Evolutionary conservation across 2,329 filamentous ascomycete species (phyloP).

Genomic region (Biscogniauxia sp.): DNA sequence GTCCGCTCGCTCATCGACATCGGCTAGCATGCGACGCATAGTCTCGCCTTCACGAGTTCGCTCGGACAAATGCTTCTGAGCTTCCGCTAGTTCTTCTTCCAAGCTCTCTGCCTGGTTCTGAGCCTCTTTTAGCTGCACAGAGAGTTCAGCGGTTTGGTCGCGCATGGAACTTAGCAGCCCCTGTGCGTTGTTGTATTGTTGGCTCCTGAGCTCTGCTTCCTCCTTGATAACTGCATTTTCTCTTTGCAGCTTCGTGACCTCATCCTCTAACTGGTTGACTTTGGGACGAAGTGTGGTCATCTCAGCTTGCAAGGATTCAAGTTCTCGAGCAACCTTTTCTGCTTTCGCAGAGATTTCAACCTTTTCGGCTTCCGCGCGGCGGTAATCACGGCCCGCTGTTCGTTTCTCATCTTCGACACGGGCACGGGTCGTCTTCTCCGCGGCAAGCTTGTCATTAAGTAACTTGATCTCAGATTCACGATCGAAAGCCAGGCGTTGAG

Average conservation of each 20-base stretch:
- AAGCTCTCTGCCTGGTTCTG: conserved; percentile 78
- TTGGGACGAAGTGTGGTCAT: conserved; percentile 62
- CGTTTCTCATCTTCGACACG: conserved; percentile 78
- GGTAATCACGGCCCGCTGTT: conserved; percentile 71
- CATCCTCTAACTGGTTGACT: conserved; percentile 68
- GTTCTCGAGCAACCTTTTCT: conserved; percentile 69
- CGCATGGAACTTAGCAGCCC: conserved; percentile 88
- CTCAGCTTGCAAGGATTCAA: conserved; percentile 71
- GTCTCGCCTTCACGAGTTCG: conserved; percentile 90
- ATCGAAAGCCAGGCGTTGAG: conserved; percentile 68
- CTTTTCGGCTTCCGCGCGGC: conserved; percentile 74
- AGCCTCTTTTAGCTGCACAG: conserved; percentile 87
- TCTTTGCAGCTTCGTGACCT: conserved; percentile 64
- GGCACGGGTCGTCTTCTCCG: conserved; percentile 68
- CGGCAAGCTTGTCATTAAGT: conserved; percentile 73
- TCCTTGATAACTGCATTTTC: conserved; percentile 70
- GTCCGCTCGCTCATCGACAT: conserved; percentile 82
- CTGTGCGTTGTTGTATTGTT: conserved; percentile 83
- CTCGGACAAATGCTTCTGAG: conserved; percentile 81
- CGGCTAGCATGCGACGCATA: conserved; percentile 84
- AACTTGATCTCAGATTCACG: conserved; percentile 75
- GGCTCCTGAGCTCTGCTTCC: conserved; percentile 78
- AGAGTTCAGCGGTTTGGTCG: conserved; percentile 84
- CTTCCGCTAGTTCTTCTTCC: conserved; percentile 88
- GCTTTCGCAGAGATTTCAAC: conserved; percentile 71